Evolutionary conservation across 2,329 filamentous ascomycete species (phyloP).

Genomic region (Beauveria caledonica): DNA sequence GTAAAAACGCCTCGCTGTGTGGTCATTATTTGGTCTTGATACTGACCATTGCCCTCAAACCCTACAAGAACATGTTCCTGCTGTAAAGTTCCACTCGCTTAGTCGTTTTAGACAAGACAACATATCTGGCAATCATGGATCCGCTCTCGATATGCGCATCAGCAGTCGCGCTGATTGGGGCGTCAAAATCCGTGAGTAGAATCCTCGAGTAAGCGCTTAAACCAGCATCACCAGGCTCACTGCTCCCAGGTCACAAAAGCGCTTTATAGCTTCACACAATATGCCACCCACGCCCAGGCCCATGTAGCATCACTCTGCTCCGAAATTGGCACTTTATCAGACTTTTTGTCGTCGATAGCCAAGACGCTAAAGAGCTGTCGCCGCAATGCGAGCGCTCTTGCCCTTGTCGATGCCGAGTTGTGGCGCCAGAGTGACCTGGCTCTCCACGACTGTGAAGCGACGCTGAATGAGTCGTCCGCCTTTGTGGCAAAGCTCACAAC

Average conservation of each 20-base stretch:
- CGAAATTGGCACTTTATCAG: neutral
- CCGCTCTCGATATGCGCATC: constrained; percentile 1
- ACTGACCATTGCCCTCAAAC: neutral
- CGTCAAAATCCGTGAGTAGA: neutral
- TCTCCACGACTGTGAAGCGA: neutral
- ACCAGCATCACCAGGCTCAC: neutral
- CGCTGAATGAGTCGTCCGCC: neutral
- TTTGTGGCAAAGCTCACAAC: neutral
- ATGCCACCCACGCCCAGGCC: neutral
- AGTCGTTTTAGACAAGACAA: neutral
- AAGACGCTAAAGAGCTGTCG: neutral
- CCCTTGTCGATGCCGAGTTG: neutral
- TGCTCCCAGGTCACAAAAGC: neutral
- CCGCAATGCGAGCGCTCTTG: neutral
- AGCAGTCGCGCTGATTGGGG: neutral
- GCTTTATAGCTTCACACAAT: neutral
- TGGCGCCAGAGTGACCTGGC: neutral
- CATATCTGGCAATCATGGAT: neutral
- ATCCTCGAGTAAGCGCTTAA: neutral
- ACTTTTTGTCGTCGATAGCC: neutral
- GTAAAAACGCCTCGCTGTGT: neutral
- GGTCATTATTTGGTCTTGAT: neutral
- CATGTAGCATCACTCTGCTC: neutral
- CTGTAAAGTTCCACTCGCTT: neutral
- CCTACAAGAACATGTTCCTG: neutral